Evolutionary conservation across 306 rosid genomes (phyloP).

Genomic region (Dryas alaskensis): DNA sequence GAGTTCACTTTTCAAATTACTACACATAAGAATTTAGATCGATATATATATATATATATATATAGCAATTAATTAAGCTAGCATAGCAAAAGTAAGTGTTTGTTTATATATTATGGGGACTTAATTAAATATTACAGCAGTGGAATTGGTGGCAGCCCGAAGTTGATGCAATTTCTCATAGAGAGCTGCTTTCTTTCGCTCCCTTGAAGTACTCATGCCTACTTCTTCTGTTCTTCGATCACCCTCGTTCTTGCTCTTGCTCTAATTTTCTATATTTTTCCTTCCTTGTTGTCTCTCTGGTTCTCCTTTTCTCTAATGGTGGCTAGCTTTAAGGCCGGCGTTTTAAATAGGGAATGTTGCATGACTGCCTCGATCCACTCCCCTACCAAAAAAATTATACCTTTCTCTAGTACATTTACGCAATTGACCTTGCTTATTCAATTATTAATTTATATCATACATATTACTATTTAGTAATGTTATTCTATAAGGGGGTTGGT

Average conservation of each 20-base stretch:
- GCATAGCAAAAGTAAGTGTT: background rate
- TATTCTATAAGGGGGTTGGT: too few relatives aligned
- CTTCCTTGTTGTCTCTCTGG: constrained; percentile 10
- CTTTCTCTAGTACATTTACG: constrained; percentile 28
- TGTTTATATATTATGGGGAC: background rate
- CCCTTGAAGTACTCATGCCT: constrained; percentile 48
- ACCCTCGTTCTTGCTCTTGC: constrained; percentile 19
- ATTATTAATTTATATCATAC: background rate
- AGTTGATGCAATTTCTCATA: constrained; percentile 47
- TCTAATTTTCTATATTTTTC: constrained; percentile 32
- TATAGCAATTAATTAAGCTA: too few relatives aligned
- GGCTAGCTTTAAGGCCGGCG: background rate
- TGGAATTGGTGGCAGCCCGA: constrained; percentile 67
- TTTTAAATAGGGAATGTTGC: constrained; percentile 23
- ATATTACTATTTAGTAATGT: too few relatives aligned
- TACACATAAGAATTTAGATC: background rate
- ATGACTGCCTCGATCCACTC: constrained; percentile 17
- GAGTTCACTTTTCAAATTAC: background rate
- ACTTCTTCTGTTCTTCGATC: constrained; percentile 2
- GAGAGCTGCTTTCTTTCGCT: constrained; percentile 42
- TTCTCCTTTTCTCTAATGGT: background rate
- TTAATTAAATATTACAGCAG: constrained; percentile 46
- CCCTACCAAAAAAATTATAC: constrained; percentile 33
- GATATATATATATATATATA: too few relatives aligned
- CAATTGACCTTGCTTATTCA: constrained; percentile 22